Base-by-base conservation (phyloP, 306 rosid genomes). In the Trifolium fragiferum region DNA sequence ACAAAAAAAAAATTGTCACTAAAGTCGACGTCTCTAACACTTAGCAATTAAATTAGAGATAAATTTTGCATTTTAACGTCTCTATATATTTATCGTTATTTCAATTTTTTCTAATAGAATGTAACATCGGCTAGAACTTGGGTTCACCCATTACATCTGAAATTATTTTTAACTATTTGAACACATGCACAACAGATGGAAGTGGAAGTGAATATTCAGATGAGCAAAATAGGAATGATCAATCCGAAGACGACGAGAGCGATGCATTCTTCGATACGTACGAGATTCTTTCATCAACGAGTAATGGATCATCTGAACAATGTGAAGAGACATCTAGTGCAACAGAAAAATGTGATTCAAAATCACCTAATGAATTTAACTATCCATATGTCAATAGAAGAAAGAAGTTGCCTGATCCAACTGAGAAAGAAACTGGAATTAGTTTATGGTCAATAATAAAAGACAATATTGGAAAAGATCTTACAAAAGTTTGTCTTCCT, bases 371-470 rank as follows among this genome's bases (percentile, higher is more conserved):
- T 21, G 81, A 82, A 59, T 73, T 72, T 23, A 82, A 80, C 82
- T 88, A 84, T 84, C 90, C 92, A 49, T n/a, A 58, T 38, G 60
- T 92, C 61, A 80, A 78, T 70, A 73, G 96, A 69, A 86, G 99
- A 65, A 90, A 88, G 74, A 90, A 87, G 58, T 86, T 94, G 79
- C 99, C 99, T 1, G 92, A 90, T 47, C 97, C 99, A 57, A 84
- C 79, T 83, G 97, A 90, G 83, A 94, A 86, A 81, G 97, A 94
- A 79, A 88, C 72, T 78, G 83, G 96, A 32, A 81, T 94, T 44
- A 90, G 96, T 80, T 90, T 94, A 20, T 92, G 99, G 99, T 92
- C 97, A 72, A 89, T 92, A 81, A 89, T 94, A 74, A 94, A 94
- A 75, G 97, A 94, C 53, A 94, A 92, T 30, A 86, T 93, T 16